Percentiles rank a stretch among this genome's conserved stretches.
Evolutionary conservation across 2,329 filamentous ascomycete species (phyloP).

Genomic region (Colletotrichum acutatum): DNA sequence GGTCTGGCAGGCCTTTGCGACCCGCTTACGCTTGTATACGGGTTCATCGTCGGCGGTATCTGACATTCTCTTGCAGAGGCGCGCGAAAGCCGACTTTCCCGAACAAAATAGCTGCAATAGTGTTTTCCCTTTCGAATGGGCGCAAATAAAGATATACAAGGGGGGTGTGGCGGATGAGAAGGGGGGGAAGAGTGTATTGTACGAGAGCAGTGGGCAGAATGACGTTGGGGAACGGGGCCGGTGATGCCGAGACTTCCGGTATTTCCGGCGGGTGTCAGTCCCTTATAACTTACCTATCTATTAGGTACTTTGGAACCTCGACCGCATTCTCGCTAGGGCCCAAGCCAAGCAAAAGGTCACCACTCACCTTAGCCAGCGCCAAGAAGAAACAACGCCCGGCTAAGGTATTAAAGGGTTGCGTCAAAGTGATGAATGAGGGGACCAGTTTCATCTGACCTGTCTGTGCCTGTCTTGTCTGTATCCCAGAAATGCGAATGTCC

Average conservation of each 20-base stretch:
- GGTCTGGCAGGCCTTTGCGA: conserved; percentile 40
- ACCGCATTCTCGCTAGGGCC: background rate
- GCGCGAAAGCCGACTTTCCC: background rate
- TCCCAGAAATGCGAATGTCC: too few species aligned
- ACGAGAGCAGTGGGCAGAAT: background rate
- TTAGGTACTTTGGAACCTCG: background rate
- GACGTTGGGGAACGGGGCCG: background rate
- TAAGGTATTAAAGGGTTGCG: background rate
- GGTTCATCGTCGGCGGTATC: background rate
- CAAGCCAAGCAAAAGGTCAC: background rate
- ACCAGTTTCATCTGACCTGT: background rate
- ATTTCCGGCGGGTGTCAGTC: background rate
- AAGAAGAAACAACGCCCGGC: background rate
- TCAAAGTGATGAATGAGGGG: too few species aligned
- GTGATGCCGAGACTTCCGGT: background rate
- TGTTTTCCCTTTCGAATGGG: background rate
- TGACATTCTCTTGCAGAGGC: background rate
- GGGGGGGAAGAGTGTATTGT: background rate
- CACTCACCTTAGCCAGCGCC: too few species aligned
- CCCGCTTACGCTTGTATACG: conserved; percentile 35
- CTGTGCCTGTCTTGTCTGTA: background rate
- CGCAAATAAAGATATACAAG: background rate
- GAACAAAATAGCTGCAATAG: background rate
- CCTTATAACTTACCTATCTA: background rate
- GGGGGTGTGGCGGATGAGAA: background rate